These are phyloP conservation scores for Xylariaceae sp. DNA, from an alignment of 2,329 filamentous ascomycete genomes.

Conservation along the genomic window DNA sequence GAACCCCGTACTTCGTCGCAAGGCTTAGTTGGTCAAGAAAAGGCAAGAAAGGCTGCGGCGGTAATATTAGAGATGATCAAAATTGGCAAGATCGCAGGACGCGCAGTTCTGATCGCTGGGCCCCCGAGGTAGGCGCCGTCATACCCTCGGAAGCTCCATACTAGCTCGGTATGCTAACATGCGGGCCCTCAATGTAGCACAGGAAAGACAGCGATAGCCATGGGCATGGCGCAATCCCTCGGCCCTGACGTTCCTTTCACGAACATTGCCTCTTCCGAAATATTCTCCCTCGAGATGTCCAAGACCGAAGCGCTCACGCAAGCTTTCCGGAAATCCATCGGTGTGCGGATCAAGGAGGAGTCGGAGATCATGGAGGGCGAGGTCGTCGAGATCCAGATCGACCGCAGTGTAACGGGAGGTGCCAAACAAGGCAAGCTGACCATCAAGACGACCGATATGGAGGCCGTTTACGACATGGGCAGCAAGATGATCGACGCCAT, in stretches of 20 bases:
- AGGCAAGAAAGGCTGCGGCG: constrained; percentile 92
- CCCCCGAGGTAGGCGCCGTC: constrained; percentile 64
- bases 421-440: constrained; percentile 99
- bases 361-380: constrained; percentile 99
- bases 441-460: constrained; percentile 99
- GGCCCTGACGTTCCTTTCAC: constrained; percentile 95
- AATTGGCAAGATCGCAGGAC: constrained; percentile 95
- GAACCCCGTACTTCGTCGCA: constrained; percentile 83
- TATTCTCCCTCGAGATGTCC: constrained; percentile 98
- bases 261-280: constrained; percentile 90
- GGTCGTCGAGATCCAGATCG: constrained; percentile 97
- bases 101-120: constrained; percentile 90
- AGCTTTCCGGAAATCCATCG: constrained; percentile 98
- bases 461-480: constrained; percentile 99
- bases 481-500: constrained; percentile 99
- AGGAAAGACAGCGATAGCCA: constrained; percentile 96
- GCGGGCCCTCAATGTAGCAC: constrained; percentile 57
- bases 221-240: constrained; percentile 97
- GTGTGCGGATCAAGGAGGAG: constrained; percentile 97
- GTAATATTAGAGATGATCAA: constrained; percentile 99
- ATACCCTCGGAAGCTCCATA: too few relatives aligned
- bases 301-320: constrained; percentile 98
- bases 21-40: constrained; percentile 92
- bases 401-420: constrained; percentile 90
- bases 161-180: constrained; percentile 10